phyloP scores from a whole-genome alignment of 1,139 yeast species.

The Geotrichum reessii region DNA sequence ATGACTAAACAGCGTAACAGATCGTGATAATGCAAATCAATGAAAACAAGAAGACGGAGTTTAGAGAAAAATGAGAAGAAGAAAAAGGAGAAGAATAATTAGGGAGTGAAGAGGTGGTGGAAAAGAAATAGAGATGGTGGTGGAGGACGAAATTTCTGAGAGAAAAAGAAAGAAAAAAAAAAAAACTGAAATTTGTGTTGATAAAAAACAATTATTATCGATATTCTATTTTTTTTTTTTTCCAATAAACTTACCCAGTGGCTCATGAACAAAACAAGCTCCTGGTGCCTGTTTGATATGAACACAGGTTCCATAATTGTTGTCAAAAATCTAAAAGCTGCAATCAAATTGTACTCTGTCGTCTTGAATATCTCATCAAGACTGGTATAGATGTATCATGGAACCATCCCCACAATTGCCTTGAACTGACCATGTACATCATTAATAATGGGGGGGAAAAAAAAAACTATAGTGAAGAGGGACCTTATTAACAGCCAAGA shows the following conservation, averaged over 20 bases:
- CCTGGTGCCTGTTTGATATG: not conserved
- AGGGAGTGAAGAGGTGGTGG: not conserved
- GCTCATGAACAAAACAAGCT: not conserved
- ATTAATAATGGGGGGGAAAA: no score
- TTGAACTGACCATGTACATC: no score
- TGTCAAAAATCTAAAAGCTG: no score
- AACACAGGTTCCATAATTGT: no score
- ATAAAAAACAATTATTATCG: not conserved
- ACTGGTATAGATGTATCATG: no score
- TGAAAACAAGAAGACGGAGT: not conserved
- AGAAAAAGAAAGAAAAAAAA: not conserved
- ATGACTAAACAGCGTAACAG: not conserved
- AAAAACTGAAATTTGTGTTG: not conserved
- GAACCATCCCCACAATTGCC: no score
- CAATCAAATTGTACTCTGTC: no score
- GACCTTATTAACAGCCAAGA: no score
- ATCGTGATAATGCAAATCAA: not conserved
- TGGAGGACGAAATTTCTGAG: conserved; percentile 1
- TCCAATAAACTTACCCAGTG: not conserved
- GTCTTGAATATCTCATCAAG: no score
- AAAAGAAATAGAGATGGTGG: conserved; percentile 2
- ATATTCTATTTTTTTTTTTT: not conserved
- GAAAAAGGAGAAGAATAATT: not conserved
- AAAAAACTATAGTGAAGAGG: no score
- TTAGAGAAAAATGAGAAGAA: not conserved